phyloP scores from a whole-genome alignment of 306 rosid genomes.

The Quercus mongolica region DNA sequence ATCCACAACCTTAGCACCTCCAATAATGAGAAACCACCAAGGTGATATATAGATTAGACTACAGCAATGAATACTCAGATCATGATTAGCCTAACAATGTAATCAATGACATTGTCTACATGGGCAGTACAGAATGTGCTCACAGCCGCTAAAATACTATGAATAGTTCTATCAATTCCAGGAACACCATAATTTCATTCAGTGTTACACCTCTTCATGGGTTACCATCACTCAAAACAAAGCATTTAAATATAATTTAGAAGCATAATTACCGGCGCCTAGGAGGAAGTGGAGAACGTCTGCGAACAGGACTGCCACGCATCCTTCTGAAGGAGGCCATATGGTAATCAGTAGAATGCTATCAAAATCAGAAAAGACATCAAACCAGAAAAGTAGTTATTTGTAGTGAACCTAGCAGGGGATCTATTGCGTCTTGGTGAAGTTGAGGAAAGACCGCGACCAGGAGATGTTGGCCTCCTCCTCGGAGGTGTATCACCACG shows the following conservation, averaged over 20 bases:
- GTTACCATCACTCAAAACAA: not conserved
- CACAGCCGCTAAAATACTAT: not conserved
- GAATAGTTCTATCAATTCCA: not conserved
- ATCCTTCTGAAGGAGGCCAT: slow-evolving; percentile 77
- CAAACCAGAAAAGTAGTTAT: not conserved
- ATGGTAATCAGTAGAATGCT: slow-evolving; percentile 7
- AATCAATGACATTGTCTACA: not conserved
- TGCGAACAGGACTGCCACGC: slow-evolving; percentile 85
- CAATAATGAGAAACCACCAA: not conserved
- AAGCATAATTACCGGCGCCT: slow-evolving; percentile 71
- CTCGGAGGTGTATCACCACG: slow-evolving; percentile 82
- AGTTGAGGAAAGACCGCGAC: slow-evolving; percentile 82
- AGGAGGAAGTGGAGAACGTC: slow-evolving; percentile 82
- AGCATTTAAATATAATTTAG: not conserved
- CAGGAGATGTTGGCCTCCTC: slow-evolving; percentile 83
- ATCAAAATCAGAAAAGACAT: not conserved
- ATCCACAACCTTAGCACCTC: no score
- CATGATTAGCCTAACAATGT: not conserved
- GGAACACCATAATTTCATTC: not conserved
- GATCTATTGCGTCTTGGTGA: slow-evolving; percentile 79
- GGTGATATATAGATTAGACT: not conserved
- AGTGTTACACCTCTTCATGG: not conserved
- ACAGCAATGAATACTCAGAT: not conserved
- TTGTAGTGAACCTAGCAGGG: slow-evolving; percentile 64
- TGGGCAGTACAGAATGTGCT: not conserved